These are phyloP conservation scores for Baorangia bicolor DNA, from an alignment of 768 basidiomycete genomes.

Conservation along the genomic window DNA sequence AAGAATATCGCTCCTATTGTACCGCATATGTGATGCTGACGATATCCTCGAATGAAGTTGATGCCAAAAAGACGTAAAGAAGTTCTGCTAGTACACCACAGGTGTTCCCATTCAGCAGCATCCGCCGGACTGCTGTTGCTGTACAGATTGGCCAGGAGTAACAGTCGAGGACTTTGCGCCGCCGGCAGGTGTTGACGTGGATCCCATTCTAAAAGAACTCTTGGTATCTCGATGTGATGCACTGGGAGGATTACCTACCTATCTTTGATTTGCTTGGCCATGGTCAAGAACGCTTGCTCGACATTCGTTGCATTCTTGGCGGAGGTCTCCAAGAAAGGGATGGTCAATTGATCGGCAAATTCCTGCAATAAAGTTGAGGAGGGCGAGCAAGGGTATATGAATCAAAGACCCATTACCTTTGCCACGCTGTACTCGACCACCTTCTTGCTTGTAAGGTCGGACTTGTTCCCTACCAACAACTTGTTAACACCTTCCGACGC, in stretches of 20 bases:
- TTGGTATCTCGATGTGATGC: neutral
- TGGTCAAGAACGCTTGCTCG: slow-evolving; percentile 98
- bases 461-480: slow-evolving; percentile 97
- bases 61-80: slow-evolving; percentile 16
- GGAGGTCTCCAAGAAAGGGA: slow-evolving; percentile 98
- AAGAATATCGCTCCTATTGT: slow-evolving; percentile 33
- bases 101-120: slow-evolving; percentile 65
- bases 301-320: slow-evolving; percentile 99
- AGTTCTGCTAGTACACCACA: slow-evolving; percentile 17
- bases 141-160: slow-evolving; percentile 80
- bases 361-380: slow-evolving; percentile 49
- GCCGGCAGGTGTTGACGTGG: slow-evolving; percentile 70
- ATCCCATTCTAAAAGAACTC: slow-evolving; percentile 65
- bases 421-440: slow-evolving; percentile 88
- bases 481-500: slow-evolving; percentile 99
- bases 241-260: slow-evolving; percentile 47
- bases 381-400: neutral
- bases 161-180: slow-evolving; percentile 81
- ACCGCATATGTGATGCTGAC: slow-evolving; percentile 29
- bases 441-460: slow-evolving; percentile 96
- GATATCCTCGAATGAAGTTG: slow-evolving; percentile 23
- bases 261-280: slow-evolving; percentile 96
- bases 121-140: slow-evolving; percentile 66
- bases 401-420: slow-evolving; percentile 51
- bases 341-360: slow-evolving; percentile 90